Evolutionary conservation across 305 asterid species (phyloP).

Genomic region (Solanum hybrid): DNA sequence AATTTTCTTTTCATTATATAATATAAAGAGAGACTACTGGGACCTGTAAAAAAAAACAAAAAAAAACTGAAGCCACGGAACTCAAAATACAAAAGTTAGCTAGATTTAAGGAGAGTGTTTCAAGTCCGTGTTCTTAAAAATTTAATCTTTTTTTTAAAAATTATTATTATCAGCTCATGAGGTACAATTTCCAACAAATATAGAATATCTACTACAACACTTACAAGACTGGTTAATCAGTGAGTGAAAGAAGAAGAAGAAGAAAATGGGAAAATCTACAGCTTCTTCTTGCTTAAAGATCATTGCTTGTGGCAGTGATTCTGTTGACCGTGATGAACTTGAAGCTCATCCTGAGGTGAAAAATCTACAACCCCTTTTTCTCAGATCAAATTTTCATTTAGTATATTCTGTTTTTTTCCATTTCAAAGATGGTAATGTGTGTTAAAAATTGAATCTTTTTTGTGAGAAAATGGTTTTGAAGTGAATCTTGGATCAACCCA

Average conservation of each 20-base stretch:
- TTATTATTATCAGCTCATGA: conserved; percentile 1
- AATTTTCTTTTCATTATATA: not conserved
- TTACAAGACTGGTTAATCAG: not conserved
- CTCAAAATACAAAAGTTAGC: conserved; percentile 31
- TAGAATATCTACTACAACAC: not conserved
- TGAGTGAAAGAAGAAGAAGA: conserved; percentile 4
- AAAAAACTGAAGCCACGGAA: conserved; percentile 4
- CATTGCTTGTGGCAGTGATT: conserved; percentile 67
- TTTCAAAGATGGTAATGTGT: not conserved
- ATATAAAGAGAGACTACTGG: not conserved
- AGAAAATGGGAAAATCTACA: conserved; percentile 61
- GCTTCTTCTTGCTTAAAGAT: conserved; percentile 71
- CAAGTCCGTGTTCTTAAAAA: conserved; percentile 45
- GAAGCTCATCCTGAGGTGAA: conserved; percentile 55
- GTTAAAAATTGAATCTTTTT: not conserved
- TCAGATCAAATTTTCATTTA: not conserved
- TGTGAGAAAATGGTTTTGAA: not conserved
- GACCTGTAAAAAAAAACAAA: not conserved
- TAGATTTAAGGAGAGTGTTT: conserved; percentile 37
- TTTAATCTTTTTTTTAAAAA: not conserved
- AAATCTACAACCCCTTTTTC: not conserved
- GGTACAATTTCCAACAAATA: conserved; percentile 42
- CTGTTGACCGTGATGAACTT: conserved; percentile 68
- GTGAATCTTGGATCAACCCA: conserved; percentile 5
- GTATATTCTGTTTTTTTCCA: not conserved